Evolutionary conservation across 331 rosid genomes (phyloP), one percentile per base, ranked within the genome.

Genomic region (Arachis monticola): DNA sequence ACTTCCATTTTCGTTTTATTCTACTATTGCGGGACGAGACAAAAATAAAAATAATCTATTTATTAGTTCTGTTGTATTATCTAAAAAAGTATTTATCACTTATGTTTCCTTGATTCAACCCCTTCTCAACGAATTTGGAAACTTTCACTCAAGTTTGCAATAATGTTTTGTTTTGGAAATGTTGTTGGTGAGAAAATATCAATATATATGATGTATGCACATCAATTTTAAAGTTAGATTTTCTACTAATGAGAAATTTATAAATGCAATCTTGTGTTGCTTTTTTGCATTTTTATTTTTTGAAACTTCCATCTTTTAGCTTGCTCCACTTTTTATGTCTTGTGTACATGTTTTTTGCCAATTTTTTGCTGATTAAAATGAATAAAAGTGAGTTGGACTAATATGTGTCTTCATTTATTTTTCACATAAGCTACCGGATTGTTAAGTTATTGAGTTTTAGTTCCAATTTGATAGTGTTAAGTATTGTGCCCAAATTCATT

Each of bases 71-170:
- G 22, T 0, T 17, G 22, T 17, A 17, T 17, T 17, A 17, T 17
- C 22, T 17, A 17, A 17, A 17, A 17, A 17, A 17, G 22, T 17
- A 17, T 17, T 17, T 17, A 17, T 17, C 22, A 17, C 22, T 17
- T 17, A 17, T 17, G 22, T 17, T 17, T 17, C 22, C 22, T 17
- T 17, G 22, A 17, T 17, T 17, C 22, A 17, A 17, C 22, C 22
- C 22, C 22, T 17, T 17, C 22, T 17, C 22, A 17, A 17, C 22
- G 22, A 17, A 17, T 17, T 17, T 17, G 22, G 22, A 17, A 17
- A 17, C 22, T 17, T 17, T 17, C 22, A 17, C 22, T 82, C 99
- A 95, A 98, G 99, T 92, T 70, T 58, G 69, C 72, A 63, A 46
- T 35, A 60, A 35, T 59, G 56, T 59, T 72, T 69, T 41, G 10